Evolutionary conservation across 306 rosid species (phyloP).

Genomic region (Begonia masoniana): DNA sequence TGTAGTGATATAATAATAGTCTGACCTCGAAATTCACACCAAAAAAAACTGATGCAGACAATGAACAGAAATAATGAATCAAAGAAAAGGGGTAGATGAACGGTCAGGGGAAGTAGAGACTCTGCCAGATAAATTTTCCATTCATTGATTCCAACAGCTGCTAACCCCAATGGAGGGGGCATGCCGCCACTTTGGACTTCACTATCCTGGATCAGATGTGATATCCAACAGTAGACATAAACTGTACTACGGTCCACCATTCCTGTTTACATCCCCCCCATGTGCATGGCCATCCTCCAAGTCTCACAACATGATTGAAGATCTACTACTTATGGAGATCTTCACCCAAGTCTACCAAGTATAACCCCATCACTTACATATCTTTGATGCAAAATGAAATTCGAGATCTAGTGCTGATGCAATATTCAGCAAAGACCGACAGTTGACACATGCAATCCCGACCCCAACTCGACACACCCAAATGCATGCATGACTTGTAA

Average conservation of each 20-base stretch:
- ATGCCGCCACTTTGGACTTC: neutral
- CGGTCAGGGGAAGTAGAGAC: neutral
- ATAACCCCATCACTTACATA: neutral
- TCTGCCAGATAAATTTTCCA: neutral
- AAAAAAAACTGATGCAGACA: neutral
- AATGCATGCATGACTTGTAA: slow-evolving; percentile 56
- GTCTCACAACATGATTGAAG: neutral
- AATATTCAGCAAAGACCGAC: slow-evolving; percentile 15
- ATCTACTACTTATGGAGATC: neutral
- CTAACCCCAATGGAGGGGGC: neutral
- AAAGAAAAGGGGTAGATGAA: neutral
- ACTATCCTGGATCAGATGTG: neutral
- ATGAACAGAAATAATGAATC: neutral
- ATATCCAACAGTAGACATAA: neutral
- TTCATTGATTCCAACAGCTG: neutral
- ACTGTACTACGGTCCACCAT: too few species aligned
- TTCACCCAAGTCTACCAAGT: neutral
- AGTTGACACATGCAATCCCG: slow-evolving; percentile 64
- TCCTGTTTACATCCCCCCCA: too few species aligned
- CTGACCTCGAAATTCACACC: neutral
- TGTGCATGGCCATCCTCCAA: neutral
- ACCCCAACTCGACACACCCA: slow-evolving; percentile 65
- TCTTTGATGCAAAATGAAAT: slow-evolving; percentile 2
- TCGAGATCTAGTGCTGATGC: slow-evolving; percentile 8
- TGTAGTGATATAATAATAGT: neutral